These are phyloP conservation scores for Filosporella fistucella DNA, from an alignment of 495 filamentous ascomycete genomes.

Conservation along the genomic window DNA sequence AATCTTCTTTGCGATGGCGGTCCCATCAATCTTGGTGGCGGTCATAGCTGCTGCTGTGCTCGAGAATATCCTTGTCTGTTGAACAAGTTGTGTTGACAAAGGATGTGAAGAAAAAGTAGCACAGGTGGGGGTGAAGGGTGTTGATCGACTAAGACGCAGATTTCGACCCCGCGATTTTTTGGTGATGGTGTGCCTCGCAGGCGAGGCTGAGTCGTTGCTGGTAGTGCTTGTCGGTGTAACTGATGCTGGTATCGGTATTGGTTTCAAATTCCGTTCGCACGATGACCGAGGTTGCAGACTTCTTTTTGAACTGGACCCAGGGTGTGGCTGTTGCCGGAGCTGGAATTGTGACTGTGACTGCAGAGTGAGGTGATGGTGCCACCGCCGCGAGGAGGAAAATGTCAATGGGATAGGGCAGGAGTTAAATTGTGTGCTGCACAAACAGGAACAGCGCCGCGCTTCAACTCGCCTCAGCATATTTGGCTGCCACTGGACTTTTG, in stretches of 20 bases:
- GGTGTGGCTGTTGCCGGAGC: background rate
- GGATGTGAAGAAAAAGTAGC: background rate
- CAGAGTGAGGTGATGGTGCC: background rate
- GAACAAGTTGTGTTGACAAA: background rate
- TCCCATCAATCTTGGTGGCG: conserved; percentile 92
- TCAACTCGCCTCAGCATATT: conserved; percentile 7
- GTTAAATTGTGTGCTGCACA: no score
- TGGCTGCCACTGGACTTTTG: no score
- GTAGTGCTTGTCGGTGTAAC: background rate
- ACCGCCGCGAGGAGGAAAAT: conserved; percentile 1
- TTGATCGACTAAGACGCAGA: conserved; percentile 9
- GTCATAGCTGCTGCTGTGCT: conserved; percentile 58
- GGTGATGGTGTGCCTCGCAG: conserved; percentile 1
- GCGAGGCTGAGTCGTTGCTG: conserved; percentile 8
- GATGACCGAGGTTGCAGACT: conserved; percentile 13
- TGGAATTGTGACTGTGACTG: background rate
- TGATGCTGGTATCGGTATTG: no score
- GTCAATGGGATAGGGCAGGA: background rate
- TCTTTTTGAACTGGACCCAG: no score
- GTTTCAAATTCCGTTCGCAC: conserved; percentile 3
- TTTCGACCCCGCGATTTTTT: conserved; percentile 21
- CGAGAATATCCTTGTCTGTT: conserved; percentile 31
- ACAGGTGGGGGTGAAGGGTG: conserved; percentile 7
- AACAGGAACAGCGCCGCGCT: background rate
- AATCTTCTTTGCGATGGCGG: conserved; percentile 85